A percentile compares a stretch with the other conserved stretches of the same genome.
phyloP scores from a whole-genome alignment of 805 yeast genomes.

The Millerago galiae region DNA sequence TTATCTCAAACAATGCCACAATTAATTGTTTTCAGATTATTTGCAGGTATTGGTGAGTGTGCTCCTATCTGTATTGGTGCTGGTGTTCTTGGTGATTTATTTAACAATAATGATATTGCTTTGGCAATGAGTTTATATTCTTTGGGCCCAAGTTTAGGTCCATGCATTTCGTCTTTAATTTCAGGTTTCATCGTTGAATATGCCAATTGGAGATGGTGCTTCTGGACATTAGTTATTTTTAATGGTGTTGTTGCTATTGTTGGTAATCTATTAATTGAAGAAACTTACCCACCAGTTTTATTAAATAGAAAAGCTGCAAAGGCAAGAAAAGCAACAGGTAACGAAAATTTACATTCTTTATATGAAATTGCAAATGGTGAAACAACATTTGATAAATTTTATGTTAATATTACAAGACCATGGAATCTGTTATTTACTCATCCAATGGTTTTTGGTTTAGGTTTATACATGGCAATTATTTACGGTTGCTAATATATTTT shows the following conservation, averaged over 20 bases:
- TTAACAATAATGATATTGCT: conserved; percentile 43
- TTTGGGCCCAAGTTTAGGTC: conserved; percentile 48
- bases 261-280: conserved; percentile 41
- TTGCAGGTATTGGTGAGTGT: conserved; percentile 64
- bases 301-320: conserved; percentile 39
- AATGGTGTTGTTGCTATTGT: conserved; percentile 41
- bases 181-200: conserved; percentile 51
- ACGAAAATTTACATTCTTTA: conserved; percentile 48
- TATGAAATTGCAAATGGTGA: conserved; percentile 53
- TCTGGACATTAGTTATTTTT: conserved; percentile 49
- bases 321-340: conserved; percentile 49
- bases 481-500: conserved; percentile 63
- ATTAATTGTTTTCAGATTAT: conserved; percentile 50
- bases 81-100: conserved; percentile 60
- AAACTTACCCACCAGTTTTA: conserved; percentile 54
- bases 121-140: conserved; percentile 51
- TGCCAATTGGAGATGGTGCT: conserved; percentile 57
- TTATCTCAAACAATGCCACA: conserved; percentile 47
- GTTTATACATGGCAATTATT: conserved; percentile 56
- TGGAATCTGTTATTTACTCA: conserved; percentile 43
- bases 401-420: conserved; percentile 46
- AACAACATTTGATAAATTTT: conserved; percentile 31
- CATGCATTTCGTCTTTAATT: conserved; percentile 51
- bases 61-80: conserved; percentile 67
- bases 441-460: conserved; percentile 60